Conservation (phyloP, 495 filamentous ascomycete species). For the Penicillium nucicola region DNA sequence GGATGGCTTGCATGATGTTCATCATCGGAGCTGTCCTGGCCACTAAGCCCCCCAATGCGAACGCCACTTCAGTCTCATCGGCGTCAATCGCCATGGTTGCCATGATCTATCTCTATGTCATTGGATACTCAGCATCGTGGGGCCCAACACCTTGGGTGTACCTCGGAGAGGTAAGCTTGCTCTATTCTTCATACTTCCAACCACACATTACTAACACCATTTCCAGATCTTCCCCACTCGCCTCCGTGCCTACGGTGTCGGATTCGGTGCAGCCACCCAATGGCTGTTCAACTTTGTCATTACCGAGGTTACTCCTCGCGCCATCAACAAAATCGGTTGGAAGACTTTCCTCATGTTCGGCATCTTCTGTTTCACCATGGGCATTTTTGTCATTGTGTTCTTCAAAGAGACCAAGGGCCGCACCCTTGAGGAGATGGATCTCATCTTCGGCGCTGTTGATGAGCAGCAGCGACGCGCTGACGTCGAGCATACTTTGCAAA, state of each 20-base stretch:
- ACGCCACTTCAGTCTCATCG: slow-evolving; percentile 22
- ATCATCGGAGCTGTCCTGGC: slow-evolving; percentile 70
- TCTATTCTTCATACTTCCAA: background rate
- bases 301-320: slow-evolving; percentile 34
- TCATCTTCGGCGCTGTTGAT: slow-evolving; percentile 43
- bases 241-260: slow-evolving; percentile 67
- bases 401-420: slow-evolving; percentile 61
- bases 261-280: slow-evolving; percentile 57
- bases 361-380: slow-evolving; percentile 42
- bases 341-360: slow-evolving; percentile 56
- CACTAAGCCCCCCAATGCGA: slow-evolving; percentile 37
- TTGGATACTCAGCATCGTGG: slow-evolving; percentile 41
- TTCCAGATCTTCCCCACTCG: slow-evolving; percentile 69
- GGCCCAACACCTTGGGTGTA: slow-evolving; percentile 52
- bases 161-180: slow-evolving; percentile 39
- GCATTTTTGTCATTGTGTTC: slow-evolving; percentile 42
- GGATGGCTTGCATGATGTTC: slow-evolving; percentile 67
- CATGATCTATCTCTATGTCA: slow-evolving; percentile 56
- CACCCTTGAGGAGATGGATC: slow-evolving; percentile 48
- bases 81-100: slow-evolving; percentile 48
- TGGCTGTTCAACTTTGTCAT: slow-evolving; percentile 48
- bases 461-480: slow-evolving; percentile 32
- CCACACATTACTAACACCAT: background rate
- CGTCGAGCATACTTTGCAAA: slow-evolving; percentile 42
- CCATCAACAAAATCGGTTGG: slow-evolving; percentile 48